Evolutionary conservation across 371 early-diverging fungal genomes (phyloP), one percentile per base, ranked within the genome.

Genomic region (Nematocida homosporus): DNA sequence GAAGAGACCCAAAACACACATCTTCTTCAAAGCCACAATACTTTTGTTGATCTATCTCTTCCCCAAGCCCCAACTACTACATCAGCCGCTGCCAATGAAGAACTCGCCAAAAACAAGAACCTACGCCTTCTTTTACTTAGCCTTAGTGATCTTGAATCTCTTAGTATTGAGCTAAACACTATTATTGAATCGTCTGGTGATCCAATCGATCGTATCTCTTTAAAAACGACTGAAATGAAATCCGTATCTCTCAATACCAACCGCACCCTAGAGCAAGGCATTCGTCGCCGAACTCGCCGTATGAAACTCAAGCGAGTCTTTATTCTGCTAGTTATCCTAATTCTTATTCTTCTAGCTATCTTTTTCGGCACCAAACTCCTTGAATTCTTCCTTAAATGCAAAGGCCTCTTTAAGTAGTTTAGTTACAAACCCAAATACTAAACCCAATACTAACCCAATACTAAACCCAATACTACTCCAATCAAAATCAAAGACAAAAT

Each of bases 341-440:
- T 59, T n/a, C 18, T 32, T 34, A 20, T 1, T 5, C 18, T 48
- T 16, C 4, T 61, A 50, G 5, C 8, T 29, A 29, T 51, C 32
- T 63, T 42, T 25, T 51, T 61, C 16, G 75, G 75, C 48, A 34
- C 18, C 18, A 52, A 20, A 13, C 40, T 72, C 5, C 34, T 72
- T 4, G 53, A 59, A 25, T 72, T 72, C 38, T 35, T 72, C 5
- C 41, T 50, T n/a, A 52, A 44, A 32, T 18, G 52, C 1, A 72
- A 61, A 52, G 30, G 54, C 23, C 27, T 34, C 8, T 63, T 44
- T 29, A 10, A 27, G 13, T 27, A 25, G 10, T 8, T 10, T 54
- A 8, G 55, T n/a, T n/a, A n/a, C n/a, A n/a, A n/a, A n/a, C n/a
- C n/a, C n/a, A n/a, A n/a, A n/a, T n/a, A n/a, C n/a, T n/a, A n/a